Evolutionary conservation across 2,329 filamentous ascomycete species (phyloP).

Genomic region (Cadophora sp.): DNA sequence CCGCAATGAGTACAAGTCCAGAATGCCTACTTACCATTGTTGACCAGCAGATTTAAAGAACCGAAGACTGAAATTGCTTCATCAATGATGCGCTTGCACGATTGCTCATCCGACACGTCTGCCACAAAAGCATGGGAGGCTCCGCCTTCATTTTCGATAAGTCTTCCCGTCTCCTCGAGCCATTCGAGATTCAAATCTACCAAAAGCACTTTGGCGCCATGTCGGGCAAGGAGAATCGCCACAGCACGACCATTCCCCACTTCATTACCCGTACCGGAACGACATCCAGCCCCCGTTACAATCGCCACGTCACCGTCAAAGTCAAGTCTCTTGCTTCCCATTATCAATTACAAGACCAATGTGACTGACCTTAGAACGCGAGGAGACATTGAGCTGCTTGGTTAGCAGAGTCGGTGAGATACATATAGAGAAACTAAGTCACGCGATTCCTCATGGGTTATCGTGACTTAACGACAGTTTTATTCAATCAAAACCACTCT

Average conservation of each 20-base stretch:
- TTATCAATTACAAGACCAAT: too few relatives aligned
- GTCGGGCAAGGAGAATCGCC: slow-evolving; percentile 64
- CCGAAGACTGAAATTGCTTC: slow-evolving; percentile 56
- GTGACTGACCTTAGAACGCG: too few relatives aligned
- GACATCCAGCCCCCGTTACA: slow-evolving; percentile 62
- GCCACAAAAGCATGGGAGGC: slow-evolving; percentile 49
- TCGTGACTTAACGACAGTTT: too few relatives aligned
- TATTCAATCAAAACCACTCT: too few relatives aligned
- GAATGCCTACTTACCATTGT: slow-evolving; percentile 52
- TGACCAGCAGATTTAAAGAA: slow-evolving; percentile 66
- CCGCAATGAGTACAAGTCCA: not conserved
- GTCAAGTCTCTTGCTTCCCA: too few relatives aligned
- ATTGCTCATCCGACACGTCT: slow-evolving; percentile 60
- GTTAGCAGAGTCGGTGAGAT: too few relatives aligned
- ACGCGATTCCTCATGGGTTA: too few relatives aligned
- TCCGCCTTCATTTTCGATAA: slow-evolving; percentile 54
- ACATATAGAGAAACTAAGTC: too few relatives aligned
- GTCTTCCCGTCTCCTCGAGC: slow-evolving; percentile 59
- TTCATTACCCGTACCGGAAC: slow-evolving; percentile 48
- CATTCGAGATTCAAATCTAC: slow-evolving; percentile 57
- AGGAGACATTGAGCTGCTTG: too few relatives aligned
- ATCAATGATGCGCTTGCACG: slow-evolving; percentile 49
- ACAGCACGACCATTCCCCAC: slow-evolving; percentile 66
- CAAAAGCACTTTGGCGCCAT: slow-evolving; percentile 65
- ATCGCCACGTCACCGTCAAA: slow-evolving; percentile 53